Base-by-base conservation (phyloP, 257 asterid genomes). In the Fraxinus excelsior region DNA sequence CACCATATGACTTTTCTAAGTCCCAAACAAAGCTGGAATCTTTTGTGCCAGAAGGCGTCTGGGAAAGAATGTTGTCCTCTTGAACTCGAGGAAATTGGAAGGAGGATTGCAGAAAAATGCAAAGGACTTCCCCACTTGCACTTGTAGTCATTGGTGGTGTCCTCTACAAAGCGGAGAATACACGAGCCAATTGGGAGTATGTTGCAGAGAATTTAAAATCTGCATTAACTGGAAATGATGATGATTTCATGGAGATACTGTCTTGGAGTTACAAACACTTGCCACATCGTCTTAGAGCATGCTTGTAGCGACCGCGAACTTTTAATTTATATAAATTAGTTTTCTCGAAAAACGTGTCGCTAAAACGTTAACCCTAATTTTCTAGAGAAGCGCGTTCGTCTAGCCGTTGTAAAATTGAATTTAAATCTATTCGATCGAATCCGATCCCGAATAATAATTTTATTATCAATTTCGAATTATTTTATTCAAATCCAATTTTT, bases 71-170 rank as follows among this genome's bases (percentile, higher is more conserved):
- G 25, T 21, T 81, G 79, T 53, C 79, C 83, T 42, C 75, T 38
- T 42, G 81, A 80, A 51, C 42, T 84, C 71, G 78, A 76, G 66
- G 79, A 71, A 67, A 23, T 56, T 67, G 87, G 82, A 37, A 75
- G 74, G 66, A 56, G 16, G 68, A 78, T 80, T 14, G 78, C 82
- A 19, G 80, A 71, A 77, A 83, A 62, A 42, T 83, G 87, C 31
- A 31, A 77, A 4, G 87, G 87, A 31, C 84, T 83, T 28, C 82
- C n/a, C n/a, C 84, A 7, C 74, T 83, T n/a, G 80, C 84, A 67
- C 66, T 83, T 66, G 73, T 71, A n/a, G 82, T 80, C 6, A 56
- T 83, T 60, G 76, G 84, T 38, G 84, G 87, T 23, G 64, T 80
- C 58, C 84, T 83, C 34, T 72, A 71, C 14, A 83, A 73, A 25